These are phyloP conservation scores for Anethum foeniculum DNA, from an alignment of 140 eudicot genomes.

Conservation along the genomic window DNA sequence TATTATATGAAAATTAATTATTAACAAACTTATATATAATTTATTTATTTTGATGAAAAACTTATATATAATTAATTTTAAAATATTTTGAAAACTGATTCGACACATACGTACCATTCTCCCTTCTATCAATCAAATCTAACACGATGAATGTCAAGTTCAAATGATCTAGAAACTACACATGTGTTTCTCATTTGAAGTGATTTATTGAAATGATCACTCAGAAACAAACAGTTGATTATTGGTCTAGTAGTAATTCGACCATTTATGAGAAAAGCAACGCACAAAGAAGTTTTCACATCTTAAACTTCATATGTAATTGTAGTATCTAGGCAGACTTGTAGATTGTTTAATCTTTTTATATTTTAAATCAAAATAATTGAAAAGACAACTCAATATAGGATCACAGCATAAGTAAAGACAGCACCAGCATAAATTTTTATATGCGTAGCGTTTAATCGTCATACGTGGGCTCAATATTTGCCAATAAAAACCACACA, in stretches of 20 bases:
- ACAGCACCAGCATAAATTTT: not conserved
- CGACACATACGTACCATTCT: no score
- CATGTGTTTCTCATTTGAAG: not conserved
- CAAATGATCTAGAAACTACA: not conserved
- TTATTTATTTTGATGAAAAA: no score
- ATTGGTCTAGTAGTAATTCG: no score
- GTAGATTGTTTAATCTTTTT: not conserved
- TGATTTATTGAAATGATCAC: not conserved
- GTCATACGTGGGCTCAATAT: slow-evolving; percentile 3
- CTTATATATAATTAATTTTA: no score
- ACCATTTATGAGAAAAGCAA: not conserved
- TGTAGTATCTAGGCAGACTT: not conserved
- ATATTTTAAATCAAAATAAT: not conserved
- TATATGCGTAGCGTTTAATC: not conserved
- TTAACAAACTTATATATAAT: no score
- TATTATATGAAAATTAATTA: no score
- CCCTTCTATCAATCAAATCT: no score
- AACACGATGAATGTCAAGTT: not conserved
- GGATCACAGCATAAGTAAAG: not conserved
- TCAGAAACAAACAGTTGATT: no score
- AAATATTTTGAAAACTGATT: no score
- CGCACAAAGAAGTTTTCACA: no score
- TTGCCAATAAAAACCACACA: not conserved
- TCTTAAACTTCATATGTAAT: no score
- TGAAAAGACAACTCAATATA: not conserved